A percentile compares a stretch with the other conserved stretches of the same genome.
phyloP scores from a whole-genome alignment of 768 basidiomycete species.

The Myochromella boudieri region DNA sequence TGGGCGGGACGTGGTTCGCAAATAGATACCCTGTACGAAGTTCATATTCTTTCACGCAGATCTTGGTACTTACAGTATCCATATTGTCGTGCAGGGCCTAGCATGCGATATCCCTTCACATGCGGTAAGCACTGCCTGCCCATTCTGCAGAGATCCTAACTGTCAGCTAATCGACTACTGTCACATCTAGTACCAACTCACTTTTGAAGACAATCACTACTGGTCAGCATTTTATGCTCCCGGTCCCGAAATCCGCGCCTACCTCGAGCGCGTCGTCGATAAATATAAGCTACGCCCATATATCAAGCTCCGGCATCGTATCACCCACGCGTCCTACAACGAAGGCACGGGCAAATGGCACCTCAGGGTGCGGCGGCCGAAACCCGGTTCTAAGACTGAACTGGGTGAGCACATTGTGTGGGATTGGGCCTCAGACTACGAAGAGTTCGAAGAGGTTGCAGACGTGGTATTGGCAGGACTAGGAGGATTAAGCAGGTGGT shows the following conservation, averaged over 20 bases:
- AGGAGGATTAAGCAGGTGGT: slow-evolving; percentile 56
- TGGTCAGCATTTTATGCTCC: slow-evolving; percentile 65
- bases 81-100: slow-evolving; percentile 36
- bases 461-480: slow-evolving; percentile 60
- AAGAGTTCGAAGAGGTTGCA: slow-evolving; percentile 50
- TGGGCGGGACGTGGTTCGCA: slow-evolving; percentile 64
- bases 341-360: slow-evolving; percentile 56
- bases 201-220: slow-evolving; percentile 55
- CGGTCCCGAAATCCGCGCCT: slow-evolving; percentile 56
- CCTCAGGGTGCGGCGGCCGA: slow-evolving; percentile 42
- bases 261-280: slow-evolving; percentile 53
- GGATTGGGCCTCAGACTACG: slow-evolving; percentile 27
- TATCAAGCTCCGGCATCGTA: slow-evolving; percentile 56
- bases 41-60: background rate
- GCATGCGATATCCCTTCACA: slow-evolving; percentile 66
- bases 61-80: background rate
- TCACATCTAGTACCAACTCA: slow-evolving; percentile 51
- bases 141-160: background rate
- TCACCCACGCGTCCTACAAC: slow-evolving; percentile 50
- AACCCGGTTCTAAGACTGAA: slow-evolving; percentile 10
- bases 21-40: slow-evolving; percentile 57
- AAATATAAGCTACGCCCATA: slow-evolving; percentile 54
- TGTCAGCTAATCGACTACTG: background rate
- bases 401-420: slow-evolving; percentile 16
- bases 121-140: slow-evolving; percentile 36